Evolutionary conservation across 2,329 filamentous ascomycete species (phyloP).

Genomic region (Cordyceps cicadae): DNA sequence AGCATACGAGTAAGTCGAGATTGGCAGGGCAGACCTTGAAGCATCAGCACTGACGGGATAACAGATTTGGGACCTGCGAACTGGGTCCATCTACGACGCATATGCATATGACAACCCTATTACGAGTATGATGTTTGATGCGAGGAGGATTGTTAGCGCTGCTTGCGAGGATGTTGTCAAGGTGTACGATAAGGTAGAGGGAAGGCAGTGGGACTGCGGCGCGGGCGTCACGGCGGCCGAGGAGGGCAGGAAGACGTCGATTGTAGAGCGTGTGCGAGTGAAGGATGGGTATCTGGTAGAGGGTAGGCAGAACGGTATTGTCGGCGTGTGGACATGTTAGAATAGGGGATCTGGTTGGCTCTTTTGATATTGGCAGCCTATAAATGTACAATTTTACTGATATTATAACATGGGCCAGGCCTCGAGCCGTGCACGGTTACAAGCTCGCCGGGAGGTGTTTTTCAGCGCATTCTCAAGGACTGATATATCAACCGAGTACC

Average conservation of each 20-base stretch:
- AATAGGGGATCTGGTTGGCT: neutral
- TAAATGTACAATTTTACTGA: slow-evolving; percentile 6
- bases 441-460: neutral
- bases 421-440: neutral
- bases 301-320: slow-evolving; percentile 75
- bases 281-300: slow-evolving; percentile 92
- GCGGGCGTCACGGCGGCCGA: slow-evolving; percentile 66
- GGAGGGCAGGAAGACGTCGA: slow-evolving; percentile 53
- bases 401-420: neutral
- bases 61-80: slow-evolving; percentile 97
- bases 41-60: slow-evolving; percentile 6
- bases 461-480: neutral
- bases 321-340: slow-evolving; percentile 82
- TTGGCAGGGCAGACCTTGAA: neutral
- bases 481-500: too few relatives aligned
- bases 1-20: slow-evolving; percentile 73
- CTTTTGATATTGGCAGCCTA: neutral
- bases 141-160: slow-evolving; percentile 78
- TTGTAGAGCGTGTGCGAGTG: slow-evolving; percentile 79
- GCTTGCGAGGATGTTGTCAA: slow-evolving; percentile 92
- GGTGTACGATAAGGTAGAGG: slow-evolving; percentile 96
- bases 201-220: slow-evolving; percentile 92
- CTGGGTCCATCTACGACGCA: slow-evolving; percentile 88
- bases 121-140: slow-evolving; percentile 96
- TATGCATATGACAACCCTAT: slow-evolving; percentile 91